Base-by-base conservation (phyloP, 805 yeast genomes). In the Maudiozyma barnettii region DNA sequence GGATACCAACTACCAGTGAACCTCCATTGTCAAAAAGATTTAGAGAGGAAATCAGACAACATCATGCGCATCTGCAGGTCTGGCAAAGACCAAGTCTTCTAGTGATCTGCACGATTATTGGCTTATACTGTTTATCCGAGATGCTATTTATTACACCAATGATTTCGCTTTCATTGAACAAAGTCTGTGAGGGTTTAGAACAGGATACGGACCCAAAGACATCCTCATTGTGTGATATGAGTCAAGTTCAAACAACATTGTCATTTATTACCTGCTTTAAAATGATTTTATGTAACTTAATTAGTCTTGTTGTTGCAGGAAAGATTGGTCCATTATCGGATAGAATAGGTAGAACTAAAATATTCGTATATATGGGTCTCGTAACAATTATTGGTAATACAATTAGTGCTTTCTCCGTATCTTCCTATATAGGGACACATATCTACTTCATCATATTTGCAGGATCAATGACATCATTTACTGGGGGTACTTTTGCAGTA, bases 321-420 rank as follows among this genome's bases (percentile, higher is more conserved):
- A 79, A 79, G 53, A 63, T 83, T 47, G 83, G 88, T 2, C 76
- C 77, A 45, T 57, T 77, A 13, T 78, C 85, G 19, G 93, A 84
- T 59, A 64, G 77, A 31, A 67, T 72, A 50, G 93, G 93, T 1
- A 68, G 93, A 48, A 75, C 74, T 39, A 68, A 73, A 8, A 63
- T 78, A 4, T 63, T 83, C 37, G 49, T 70, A 1, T 59, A 66
- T 33, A 59, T 65, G 46, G 66, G 63, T 3, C 5, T 52, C 1
- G 48, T 66, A 5, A 47, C 56, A 18, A 35, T 61, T 3, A 8
- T 67, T 1, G 54, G 63, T 7, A 61, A 56, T 20, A 5, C 54
- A 0, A 23, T 59, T 0, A 51, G 51, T 12, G 12, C 58, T 1
- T 52, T 55, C 26, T 45, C 66, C 5, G 66, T 58, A 63, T 69